These are phyloP conservation scores for Paxillus involutus DNA, from an alignment of 768 basidiomycete species.

Conservation along the genomic window DNA sequence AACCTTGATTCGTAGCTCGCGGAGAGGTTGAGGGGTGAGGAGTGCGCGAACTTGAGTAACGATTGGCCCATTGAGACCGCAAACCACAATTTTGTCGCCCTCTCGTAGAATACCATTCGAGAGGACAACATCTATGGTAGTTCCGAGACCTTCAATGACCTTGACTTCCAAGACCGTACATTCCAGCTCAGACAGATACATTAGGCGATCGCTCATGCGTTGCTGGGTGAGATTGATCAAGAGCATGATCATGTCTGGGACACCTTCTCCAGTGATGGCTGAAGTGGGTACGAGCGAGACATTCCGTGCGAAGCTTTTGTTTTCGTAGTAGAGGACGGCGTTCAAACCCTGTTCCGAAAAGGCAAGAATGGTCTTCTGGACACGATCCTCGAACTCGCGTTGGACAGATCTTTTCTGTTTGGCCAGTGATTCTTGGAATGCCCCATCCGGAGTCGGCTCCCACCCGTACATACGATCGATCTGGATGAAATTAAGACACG, in stretches of 20 bases:
- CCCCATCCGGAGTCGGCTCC: conserved; percentile 87
- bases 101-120: conserved; percentile 92
- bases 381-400: conserved; percentile 90
- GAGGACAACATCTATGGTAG: conserved; percentile 94
- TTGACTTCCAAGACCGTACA: conserved; percentile 99
- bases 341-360: conserved; percentile 99
- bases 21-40: conserved; percentile 92
- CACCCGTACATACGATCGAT: conserved; percentile 98
- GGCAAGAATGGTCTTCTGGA: conserved; percentile 80
- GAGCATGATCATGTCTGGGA: conserved; percentile 99
- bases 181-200: conserved; percentile 97
- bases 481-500: conserved; percentile 38
- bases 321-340: conserved; percentile 93
- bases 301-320: conserved; percentile 91
- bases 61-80: conserved; percentile 96
- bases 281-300: conserved; percentile 98
- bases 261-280: conserved; percentile 96
- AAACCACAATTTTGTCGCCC: conserved; percentile 92
- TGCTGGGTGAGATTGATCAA: conserved; percentile 96
- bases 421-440: conserved; percentile 87
- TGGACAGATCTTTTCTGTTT: conserved; percentile 78
- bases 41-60: conserved; percentile 93
- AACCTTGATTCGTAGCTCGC: conserved; percentile 95
- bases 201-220: conserved; percentile 94
- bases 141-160: conserved; percentile 96